Conservation (phyloP, 345 rosid genomes). For the Lumnitzera racemosa region DNA sequence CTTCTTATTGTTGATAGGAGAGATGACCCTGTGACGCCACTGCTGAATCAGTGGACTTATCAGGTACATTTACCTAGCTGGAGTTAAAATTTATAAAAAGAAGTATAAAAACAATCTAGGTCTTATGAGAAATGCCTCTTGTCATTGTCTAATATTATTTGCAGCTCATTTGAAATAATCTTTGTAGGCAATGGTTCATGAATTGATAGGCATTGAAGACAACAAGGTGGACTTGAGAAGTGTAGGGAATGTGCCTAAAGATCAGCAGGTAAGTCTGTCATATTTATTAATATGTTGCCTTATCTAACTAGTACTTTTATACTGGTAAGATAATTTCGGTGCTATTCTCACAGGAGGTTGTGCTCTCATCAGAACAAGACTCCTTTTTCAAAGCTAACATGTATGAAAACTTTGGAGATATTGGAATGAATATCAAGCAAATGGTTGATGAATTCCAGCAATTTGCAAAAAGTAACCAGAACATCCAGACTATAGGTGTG, state of each 20-base stretch:
- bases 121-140: slow-evolving; percentile 11
- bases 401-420: slow-evolving; percentile 97
- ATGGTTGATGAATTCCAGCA: slow-evolving; percentile 99
- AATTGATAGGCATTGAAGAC: slow-evolving; percentile 83
- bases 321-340: background rate
- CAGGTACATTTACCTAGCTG: slow-evolving; percentile 39
- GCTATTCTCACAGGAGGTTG: slow-evolving; percentile 64
- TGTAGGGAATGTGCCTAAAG: slow-evolving; percentile 58
- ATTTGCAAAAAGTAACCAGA: slow-evolving; percentile 93
- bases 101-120: background rate
- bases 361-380: slow-evolving; percentile 93
- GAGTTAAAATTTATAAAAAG: slow-evolving; percentile 8
- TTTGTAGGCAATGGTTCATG: slow-evolving; percentile 93
- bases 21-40: slow-evolving; percentile 93
- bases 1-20: slow-evolving; percentile 86
- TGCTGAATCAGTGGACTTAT: slow-evolving; percentile 97
- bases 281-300: background rate
- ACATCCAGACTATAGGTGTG: slow-evolving; percentile 89
- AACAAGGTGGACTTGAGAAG: slow-evolving; percentile 86
- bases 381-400: slow-evolving; percentile 79
- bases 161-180: slow-evolving; percentile 17
- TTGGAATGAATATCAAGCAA: slow-evolving; percentile 90
- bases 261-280: slow-evolving; percentile 56
- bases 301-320: no score
- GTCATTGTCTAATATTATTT: slow-evolving; percentile 4